phyloP scores from a whole-genome alignment of 495 filamentous ascomycete species.

The Hypoxylon fragiforme region DNA sequence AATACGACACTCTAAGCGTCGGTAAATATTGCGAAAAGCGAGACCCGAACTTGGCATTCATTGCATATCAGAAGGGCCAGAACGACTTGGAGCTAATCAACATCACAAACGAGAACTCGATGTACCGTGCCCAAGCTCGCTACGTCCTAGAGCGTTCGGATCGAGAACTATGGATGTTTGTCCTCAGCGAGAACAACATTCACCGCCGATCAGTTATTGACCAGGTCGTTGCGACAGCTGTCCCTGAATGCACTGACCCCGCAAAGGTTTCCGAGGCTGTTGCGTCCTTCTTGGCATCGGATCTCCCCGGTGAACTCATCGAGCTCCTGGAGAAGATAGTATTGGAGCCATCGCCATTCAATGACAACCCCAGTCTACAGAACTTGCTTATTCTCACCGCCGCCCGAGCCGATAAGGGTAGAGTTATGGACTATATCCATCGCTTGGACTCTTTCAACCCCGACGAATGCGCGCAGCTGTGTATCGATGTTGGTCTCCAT shows the following conservation, averaged over 20 bases:
- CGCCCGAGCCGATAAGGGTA: conserved; percentile 92
- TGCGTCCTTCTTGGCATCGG: conserved; percentile 84
- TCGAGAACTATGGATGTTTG: conserved; percentile 89
- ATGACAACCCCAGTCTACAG: conserved; percentile 93
- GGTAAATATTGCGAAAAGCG: conserved; percentile 99
- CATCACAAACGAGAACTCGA: conserved; percentile 98
- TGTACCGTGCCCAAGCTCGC: conserved; percentile 96
- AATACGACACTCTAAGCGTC: conserved; percentile 90
- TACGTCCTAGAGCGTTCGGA: conserved; percentile 93
- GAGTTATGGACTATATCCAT: conserved; percentile 97
- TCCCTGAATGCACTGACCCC: conserved; percentile 91
- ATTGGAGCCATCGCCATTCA: conserved; percentile 94
- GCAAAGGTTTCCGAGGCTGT: conserved; percentile 96
- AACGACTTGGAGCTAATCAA: conserved; percentile 97
- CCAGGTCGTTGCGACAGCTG: conserved; percentile 94
- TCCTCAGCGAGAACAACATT: conserved; percentile 92
- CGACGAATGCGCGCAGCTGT: conserved; percentile 89
- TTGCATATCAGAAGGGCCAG: conserved; percentile 93
- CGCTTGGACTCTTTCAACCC: conserved; percentile 85
- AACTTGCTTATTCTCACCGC: conserved; percentile 97
- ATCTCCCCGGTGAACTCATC: conserved; percentile 92
- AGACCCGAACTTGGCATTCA: conserved; percentile 95
- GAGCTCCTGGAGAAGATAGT: conserved; percentile 99
- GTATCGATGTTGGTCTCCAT: conserved; percentile 89
- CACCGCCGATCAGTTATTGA: conserved; percentile 92